These are phyloP conservation scores for Neolecta irregularis DNA, from an alignment of 1,139 yeast genomes.

Conservation along the genomic window DNA sequence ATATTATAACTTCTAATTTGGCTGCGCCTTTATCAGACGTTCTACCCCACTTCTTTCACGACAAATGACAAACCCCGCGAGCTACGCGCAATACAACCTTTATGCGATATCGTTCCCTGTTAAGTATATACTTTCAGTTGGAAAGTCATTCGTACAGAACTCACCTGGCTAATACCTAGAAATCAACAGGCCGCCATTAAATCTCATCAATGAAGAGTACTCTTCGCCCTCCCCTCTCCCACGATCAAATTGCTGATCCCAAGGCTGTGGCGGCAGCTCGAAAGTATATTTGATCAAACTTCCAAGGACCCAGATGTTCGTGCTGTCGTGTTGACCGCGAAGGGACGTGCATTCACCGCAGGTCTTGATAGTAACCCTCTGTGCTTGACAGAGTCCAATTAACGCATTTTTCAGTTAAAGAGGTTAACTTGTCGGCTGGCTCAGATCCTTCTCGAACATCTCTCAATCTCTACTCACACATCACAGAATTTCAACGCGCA, in stretches of 20 bases:
- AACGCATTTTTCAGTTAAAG: conserved; percentile 20
- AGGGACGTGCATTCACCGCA: conserved; percentile 44
- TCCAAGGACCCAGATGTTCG: conserved; percentile 34
- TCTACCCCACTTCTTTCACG: no score
- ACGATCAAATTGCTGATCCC: conserved; percentile 6
- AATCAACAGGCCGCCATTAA: not conserved
- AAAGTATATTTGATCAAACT: conserved; percentile 34
- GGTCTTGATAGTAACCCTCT: conserved; percentile 49
- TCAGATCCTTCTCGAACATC: conserved; percentile 6
- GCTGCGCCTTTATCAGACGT: no score
- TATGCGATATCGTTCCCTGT: no score
- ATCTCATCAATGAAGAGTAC: conserved; percentile 5
- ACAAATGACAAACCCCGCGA: no score
- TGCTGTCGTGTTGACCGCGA: conserved; percentile 43
- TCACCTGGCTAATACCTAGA: no score
- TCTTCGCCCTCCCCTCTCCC: not conserved
- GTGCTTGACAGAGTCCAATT: conserved; percentile 20
- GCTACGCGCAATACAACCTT: no score
- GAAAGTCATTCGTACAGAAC: no score
- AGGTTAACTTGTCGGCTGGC: not conserved
- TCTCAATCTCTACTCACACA: conserved; percentile 5
- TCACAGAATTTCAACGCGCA: conserved; percentile 10
- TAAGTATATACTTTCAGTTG: conserved; percentile 15
- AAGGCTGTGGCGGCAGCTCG: conserved; percentile 46
- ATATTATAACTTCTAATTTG: no score